A percentile compares a stretch with the other conserved stretches of the same genome.
These are phyloP conservation scores for Ceratobasidium sp. DNA, from an alignment of 1,284 basidiomycete species.

Conservation along the genomic window DNA sequence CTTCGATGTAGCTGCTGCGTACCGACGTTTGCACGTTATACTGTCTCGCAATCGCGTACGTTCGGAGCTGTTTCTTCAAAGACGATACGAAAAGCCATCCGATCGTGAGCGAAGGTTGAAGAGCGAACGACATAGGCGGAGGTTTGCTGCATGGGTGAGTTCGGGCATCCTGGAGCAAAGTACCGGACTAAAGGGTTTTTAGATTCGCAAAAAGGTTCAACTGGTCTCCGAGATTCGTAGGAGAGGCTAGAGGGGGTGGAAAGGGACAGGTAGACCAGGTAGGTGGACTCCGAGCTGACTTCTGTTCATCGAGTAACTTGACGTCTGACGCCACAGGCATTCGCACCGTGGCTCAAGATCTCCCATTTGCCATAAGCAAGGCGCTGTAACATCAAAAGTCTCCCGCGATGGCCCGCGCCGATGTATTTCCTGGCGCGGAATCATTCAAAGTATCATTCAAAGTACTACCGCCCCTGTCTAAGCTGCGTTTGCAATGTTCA, in stretches of 20 bases:
- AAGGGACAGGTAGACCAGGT: slow-evolving; percentile 51
- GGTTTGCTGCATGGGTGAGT: slow-evolving; percentile 74
- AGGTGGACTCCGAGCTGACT: slow-evolving; percentile 42
- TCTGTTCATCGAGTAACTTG: not conserved
- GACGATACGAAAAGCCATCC: slow-evolving; percentile 78
- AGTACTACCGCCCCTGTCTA: slow-evolving; percentile 5
- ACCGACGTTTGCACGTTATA: slow-evolving; percentile 62
- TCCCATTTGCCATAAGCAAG: not conserved
- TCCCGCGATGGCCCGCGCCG: not conserved
- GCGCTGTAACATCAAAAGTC: not conserved
- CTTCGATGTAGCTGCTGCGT: slow-evolving; percentile 55
- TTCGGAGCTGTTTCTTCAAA: slow-evolving; percentile 60
- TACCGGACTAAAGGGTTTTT: slow-evolving; percentile 8
- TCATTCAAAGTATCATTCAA: slow-evolving; percentile 7
- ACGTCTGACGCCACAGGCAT: slow-evolving; percentile 47
- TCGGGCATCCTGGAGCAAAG: slow-evolving; percentile 37
- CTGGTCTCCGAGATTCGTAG: slow-evolving; percentile 65
- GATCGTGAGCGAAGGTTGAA: slow-evolving; percentile 69
- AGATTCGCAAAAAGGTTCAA: slow-evolving; percentile 73
- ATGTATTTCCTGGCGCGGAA: slow-evolving; percentile 4
- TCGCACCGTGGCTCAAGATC: not conserved
- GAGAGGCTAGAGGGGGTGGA: slow-evolving; percentile 60
- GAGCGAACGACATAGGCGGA: slow-evolving; percentile 72
- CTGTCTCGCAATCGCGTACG: slow-evolving; percentile 67
- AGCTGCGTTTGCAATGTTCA: not conserved